Conservation (phyloP, 495 filamentous ascomycete species). For the Aspergillus nidulans region DNA sequence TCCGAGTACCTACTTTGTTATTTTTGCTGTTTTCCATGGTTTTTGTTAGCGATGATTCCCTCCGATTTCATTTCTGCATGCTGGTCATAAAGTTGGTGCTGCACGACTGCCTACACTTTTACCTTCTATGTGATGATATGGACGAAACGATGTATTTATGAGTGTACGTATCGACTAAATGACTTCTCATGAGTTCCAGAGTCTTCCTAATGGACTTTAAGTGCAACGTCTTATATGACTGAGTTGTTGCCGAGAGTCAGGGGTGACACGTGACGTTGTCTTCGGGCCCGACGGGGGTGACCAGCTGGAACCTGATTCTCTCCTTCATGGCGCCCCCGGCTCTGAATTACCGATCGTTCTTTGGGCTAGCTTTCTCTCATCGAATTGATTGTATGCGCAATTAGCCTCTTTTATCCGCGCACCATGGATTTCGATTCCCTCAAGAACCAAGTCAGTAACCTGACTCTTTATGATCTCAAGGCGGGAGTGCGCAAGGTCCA, state of each 20-base stretch:
- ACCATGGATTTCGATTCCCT: slow-evolving; percentile 82
- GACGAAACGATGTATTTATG: slow-evolving; percentile 17
- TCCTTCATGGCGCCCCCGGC: slow-evolving; percentile 14
- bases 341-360: slow-evolving; percentile 14
- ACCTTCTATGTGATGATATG: slow-evolving; percentile 14
- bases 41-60: slow-evolving; percentile 3
- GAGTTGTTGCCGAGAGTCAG: slow-evolving; percentile 17
- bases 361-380: slow-evolving; percentile 4
- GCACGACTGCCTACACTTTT: slow-evolving; percentile 8
- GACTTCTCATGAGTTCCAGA: background rate
- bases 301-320: slow-evolving; percentile 29
- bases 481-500: slow-evolving; percentile 96
- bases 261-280: slow-evolving; percentile 35
- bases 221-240: background rate
- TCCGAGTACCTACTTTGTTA: background rate
- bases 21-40: background rate
- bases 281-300: slow-evolving; percentile 28
- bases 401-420: slow-evolving; percentile 13
- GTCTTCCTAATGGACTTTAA: no score
- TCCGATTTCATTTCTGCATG: slow-evolving; percentile 6
- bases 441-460: slow-evolving; percentile 85
- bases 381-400: slow-evolving; percentile 13
- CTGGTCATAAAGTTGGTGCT: slow-evolving; percentile 4
- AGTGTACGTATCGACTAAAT: slow-evolving; percentile 18
- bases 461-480: slow-evolving; percentile 96